Conservation (phyloP, 2,329 filamentous ascomycete species). For the Aspergillus jensenii region DNA sequence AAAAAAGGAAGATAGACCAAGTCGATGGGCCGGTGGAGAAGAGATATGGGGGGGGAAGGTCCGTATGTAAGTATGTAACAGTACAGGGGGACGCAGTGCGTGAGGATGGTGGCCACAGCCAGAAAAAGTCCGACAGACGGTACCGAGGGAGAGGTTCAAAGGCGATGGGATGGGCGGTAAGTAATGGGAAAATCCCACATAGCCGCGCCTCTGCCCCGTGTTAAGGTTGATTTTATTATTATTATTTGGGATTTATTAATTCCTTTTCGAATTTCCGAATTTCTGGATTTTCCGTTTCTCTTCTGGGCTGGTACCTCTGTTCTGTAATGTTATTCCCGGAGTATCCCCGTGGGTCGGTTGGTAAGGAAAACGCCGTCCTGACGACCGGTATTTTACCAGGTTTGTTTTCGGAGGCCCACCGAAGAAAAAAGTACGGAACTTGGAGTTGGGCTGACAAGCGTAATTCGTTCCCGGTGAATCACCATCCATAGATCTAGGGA, state of each 20-base stretch:
- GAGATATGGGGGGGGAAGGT: slow-evolving; percentile 16
- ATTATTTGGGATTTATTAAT: slow-evolving; percentile 7
- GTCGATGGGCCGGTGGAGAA: slow-evolving; percentile 24
- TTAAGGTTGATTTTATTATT: slow-evolving; percentile 14
- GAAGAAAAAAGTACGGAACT: slow-evolving; percentile 25
- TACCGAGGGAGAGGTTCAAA: slow-evolving; percentile 28
- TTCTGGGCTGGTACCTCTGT: slow-evolving; percentile 10
- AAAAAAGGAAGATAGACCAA: slow-evolving; percentile 21
- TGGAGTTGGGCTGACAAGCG: background rate
- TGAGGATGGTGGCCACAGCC: slow-evolving; percentile 18
- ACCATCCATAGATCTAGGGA: background rate
- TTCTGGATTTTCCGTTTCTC: slow-evolving; percentile 12
- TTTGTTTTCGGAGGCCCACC: slow-evolving; percentile 30
- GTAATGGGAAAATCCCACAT: slow-evolving; percentile 16
- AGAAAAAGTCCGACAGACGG: slow-evolving; percentile 19
- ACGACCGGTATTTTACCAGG: slow-evolving; percentile 27
- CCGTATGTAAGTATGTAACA: slow-evolving; percentile 23
- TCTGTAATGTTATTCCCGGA: slow-evolving; percentile 24
- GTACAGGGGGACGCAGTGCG: slow-evolving; percentile 18
- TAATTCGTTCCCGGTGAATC: background rate
- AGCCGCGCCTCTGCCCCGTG: slow-evolving; percentile 19
- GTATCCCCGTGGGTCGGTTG: slow-evolving; percentile 24
- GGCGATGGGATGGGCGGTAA: slow-evolving; percentile 24
- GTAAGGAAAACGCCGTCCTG: slow-evolving; percentile 24
- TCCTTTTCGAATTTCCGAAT: slow-evolving; percentile 4